A percentile compares a stretch with the other conserved stretches of the same genome.
These are phyloP conservation scores for Aspergillus felis DNA, from an alignment of 2,329 filamentous ascomycete species.

Conservation along the genomic window DNA sequence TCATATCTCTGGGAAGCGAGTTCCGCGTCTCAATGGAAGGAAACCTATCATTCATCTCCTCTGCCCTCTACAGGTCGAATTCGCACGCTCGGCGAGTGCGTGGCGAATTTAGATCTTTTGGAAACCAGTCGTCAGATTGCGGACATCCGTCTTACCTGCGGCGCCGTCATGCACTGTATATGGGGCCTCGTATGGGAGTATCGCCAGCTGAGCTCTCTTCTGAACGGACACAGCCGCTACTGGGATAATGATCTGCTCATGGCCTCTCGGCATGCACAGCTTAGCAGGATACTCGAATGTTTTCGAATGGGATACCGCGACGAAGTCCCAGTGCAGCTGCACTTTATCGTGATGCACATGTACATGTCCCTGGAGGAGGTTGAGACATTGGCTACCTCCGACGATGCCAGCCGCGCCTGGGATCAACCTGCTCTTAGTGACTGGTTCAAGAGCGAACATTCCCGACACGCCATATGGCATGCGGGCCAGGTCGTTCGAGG, in stretches of 20 bases:
- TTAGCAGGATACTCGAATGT: constrained; percentile 21
- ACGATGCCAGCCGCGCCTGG: background rate
- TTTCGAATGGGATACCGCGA: constrained; percentile 12
- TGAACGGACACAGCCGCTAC: constrained; percentile 17
- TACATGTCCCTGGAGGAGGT: constrained; percentile 11
- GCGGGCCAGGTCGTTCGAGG: constrained; percentile 8
- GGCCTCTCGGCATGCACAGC: constrained; percentile 24
- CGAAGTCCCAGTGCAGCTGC: constrained; percentile 1
- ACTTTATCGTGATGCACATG: constrained; percentile 6
- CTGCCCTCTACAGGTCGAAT: no score
- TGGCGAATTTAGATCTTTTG: no score
- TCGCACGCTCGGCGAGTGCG: no score
- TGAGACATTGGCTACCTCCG: constrained; percentile 1
- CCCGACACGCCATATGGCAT: constrained; percentile 9
- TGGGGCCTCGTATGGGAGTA: constrained; percentile 31
- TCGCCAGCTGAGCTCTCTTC: constrained; percentile 24
- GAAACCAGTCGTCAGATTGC: no score
- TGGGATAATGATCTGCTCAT: constrained; percentile 26
- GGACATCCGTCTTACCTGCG: constrained; percentile 16
- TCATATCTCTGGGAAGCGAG: background rate
- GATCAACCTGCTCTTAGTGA: no score
- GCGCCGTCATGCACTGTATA: constrained; percentile 28
- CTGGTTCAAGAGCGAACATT: constrained; percentile 1
- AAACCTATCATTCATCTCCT: no score
- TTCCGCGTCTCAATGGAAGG: no score